Evolutionary conservation across 2,329 filamentous ascomycete species (phyloP).

Genomic region (Aspergillus melleus): DNA sequence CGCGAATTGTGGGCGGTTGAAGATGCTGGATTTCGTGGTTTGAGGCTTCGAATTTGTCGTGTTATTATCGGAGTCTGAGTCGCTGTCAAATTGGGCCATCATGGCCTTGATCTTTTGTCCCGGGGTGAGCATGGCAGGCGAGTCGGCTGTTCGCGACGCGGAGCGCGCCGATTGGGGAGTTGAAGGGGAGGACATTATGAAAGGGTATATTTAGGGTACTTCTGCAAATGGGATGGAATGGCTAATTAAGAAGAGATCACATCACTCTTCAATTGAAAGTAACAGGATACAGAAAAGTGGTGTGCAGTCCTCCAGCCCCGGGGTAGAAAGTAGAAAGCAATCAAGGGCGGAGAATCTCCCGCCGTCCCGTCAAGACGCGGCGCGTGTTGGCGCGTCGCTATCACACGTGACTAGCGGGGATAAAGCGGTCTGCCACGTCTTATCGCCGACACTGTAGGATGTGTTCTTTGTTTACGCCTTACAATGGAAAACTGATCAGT

Average conservation of each 20-base stretch:
- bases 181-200: conserved; percentile 32
- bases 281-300: background rate
- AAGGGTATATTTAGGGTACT: background rate
- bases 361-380: background rate
- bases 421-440: background rate
- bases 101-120: conserved; percentile 51
- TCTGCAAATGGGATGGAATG: background rate
- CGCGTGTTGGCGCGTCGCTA: conserved; percentile 20
- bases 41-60: conserved; percentile 1
- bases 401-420: conserved; percentile 16
- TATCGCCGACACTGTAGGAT: background rate
- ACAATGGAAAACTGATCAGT: background rate
- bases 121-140: conserved; percentile 43
- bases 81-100: conserved; percentile 50
- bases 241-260: background rate
- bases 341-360: conserved; percentile 16
- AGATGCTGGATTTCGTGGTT: background rate
- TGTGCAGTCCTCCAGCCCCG: background rate
- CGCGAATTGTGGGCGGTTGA: background rate
- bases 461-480: background rate
- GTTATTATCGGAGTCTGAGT: conserved; percentile 41
- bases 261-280: background rate
- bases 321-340: background rate
- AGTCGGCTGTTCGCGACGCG: conserved; percentile 27
- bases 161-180: conserved; percentile 36